A percentile compares a stretch with the other conserved stretches of the same genome.
Conservation (phyloP, 192 early-diverging fungal genomes). For the Podila horticola region DNA sequence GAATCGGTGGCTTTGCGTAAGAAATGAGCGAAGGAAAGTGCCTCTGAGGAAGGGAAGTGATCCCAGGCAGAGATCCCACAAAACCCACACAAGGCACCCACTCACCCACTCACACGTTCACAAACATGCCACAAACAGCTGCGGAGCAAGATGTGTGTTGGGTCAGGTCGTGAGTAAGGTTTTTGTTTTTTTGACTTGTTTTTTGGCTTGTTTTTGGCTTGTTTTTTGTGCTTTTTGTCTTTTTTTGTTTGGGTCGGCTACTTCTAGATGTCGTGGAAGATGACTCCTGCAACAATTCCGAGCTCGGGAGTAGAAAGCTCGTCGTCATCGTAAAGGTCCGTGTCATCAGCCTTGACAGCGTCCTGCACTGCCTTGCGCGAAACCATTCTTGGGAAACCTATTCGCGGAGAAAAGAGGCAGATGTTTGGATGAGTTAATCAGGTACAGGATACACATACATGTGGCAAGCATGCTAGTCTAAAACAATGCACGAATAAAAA, state of each 20-base stretch:
- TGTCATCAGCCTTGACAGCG: conserved; percentile 13
- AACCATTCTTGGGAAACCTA: conserved; percentile 43
- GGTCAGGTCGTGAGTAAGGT: too few relatives aligned
- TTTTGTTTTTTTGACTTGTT: neutral
- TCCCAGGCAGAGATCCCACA: too few relatives aligned
- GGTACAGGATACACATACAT: neutral
- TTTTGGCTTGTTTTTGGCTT: neutral
- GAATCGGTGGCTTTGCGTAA: too few relatives aligned
- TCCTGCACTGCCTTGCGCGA: conserved; percentile 41
- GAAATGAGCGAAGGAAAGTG: too few relatives aligned
- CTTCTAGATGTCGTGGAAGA: conserved; percentile 37
- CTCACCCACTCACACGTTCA: too few relatives aligned
- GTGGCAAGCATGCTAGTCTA: neutral
- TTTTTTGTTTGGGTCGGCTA: neutral
- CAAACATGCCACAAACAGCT: too few relatives aligned
- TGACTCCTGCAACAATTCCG: conserved; percentile 40
- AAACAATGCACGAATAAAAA: neutral
- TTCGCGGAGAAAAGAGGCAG: neutral
- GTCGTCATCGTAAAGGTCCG: conserved; percentile 27
- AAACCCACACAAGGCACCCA: too few relatives aligned
- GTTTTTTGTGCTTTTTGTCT: neutral
- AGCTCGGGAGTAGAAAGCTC: conserved; percentile 14
- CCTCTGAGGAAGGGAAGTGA: too few relatives aligned
- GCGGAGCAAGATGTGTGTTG: too few relatives aligned
- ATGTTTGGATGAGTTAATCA: neutral